phyloP scores from a whole-genome alignment of 2,329 filamentous ascomycete genomes.

The Penicillium oxalicum region DNA sequence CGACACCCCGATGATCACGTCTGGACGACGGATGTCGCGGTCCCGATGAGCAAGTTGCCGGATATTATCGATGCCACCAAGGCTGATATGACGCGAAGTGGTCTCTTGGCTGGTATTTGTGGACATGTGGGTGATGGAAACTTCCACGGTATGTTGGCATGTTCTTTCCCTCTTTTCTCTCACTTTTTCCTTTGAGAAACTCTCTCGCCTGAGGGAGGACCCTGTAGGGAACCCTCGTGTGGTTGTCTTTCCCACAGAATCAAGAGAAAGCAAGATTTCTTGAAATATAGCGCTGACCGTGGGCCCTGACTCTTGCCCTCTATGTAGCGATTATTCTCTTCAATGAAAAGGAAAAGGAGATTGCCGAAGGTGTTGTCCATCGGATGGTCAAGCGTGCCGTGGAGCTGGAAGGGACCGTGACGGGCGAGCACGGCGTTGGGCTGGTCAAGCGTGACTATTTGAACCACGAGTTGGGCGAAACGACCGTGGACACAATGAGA shows the following conservation, averaged over 20 bases:
- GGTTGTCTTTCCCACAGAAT: too few relatives aligned
- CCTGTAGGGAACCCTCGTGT: too few relatives aligned
- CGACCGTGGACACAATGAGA: conserved; percentile 60
- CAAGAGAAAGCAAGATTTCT: too few relatives aligned
- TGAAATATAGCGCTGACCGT: too few relatives aligned
- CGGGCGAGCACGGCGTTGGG: conserved; percentile 66
- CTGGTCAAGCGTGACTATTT: conserved; percentile 63
- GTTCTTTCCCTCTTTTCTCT: not conserved
- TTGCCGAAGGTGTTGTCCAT: conserved; percentile 56
- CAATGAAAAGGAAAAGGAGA: conserved; percentile 51
- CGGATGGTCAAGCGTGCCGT: conserved; percentile 65
- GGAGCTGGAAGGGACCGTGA: conserved; percentile 65
- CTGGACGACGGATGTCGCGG: conserved; percentile 77
- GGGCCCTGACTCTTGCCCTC: not conserved
- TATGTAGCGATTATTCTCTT: conserved; percentile 55
- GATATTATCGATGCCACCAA: conserved; percentile 69
- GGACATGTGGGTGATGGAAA: conserved; percentile 72
- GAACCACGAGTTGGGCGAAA: conserved; percentile 55
- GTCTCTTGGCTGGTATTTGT: conserved; percentile 60
- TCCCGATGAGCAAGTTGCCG: conserved; percentile 64
- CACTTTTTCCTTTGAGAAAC: too few relatives aligned
- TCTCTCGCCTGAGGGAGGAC: too few relatives aligned
- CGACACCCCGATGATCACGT: conserved; percentile 56
- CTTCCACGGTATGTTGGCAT: conserved; percentile 53
- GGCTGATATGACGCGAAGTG: conserved; percentile 56